A percentile compares a stretch with the other conserved stretches of the same genome.
Evolutionary conservation across 768 basidiomycete species (phyloP).

Genomic region (Rhodotorula graminis): DNA sequence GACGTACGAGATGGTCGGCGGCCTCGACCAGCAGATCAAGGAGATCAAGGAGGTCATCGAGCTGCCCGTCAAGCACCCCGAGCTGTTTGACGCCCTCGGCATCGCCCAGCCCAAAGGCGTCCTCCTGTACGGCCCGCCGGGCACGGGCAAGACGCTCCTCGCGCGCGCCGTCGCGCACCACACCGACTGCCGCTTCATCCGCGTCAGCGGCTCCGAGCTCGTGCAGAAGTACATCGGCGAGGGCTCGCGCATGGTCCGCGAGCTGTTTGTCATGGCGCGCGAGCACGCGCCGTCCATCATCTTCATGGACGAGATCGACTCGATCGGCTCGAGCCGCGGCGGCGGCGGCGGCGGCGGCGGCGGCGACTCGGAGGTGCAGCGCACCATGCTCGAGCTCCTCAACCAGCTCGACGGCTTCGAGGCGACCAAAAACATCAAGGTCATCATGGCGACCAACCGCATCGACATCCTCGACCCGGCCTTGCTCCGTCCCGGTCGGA

Average conservation of each 20-base stretch:
- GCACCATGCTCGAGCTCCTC: conserved; percentile 82
- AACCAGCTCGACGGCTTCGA: conserved; percentile 88
- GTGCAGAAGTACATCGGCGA: conserved; percentile 99
- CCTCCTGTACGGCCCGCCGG: conserved; percentile 88
- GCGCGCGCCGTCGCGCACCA: conserved; percentile 95
- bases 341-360: conserved; percentile 63
- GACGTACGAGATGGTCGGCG: conserved; percentile 99
- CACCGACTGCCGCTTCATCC: conserved; percentile 95
- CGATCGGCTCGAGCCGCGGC: conserved; percentile 87
- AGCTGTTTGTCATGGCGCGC: conserved; percentile 95
- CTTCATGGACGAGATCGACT: conserved; percentile 99
- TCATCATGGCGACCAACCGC: conserved; percentile 96
- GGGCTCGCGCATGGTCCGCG: conserved; percentile 86
- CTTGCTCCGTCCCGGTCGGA: conserved; percentile 85
- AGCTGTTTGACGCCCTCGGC: conserved; percentile 90
- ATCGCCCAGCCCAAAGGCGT: conserved; percentile 98
- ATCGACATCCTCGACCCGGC: conserved; percentile 96
- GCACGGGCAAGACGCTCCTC: conserved; percentile 91
- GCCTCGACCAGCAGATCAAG: conserved; percentile 95
- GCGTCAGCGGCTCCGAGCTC: conserved; percentile 86
- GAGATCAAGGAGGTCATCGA: conserved; percentile 99
- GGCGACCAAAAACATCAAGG: conserved; percentile 75
- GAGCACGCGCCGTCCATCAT: conserved; percentile 98
- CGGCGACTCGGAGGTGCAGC: conserved; percentile 82
- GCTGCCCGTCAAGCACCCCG: conserved; percentile 93